Conservation (phyloP, 2,329 filamentous ascomycete genomes). For the Pseudogymnoascus sp. region DNA sequence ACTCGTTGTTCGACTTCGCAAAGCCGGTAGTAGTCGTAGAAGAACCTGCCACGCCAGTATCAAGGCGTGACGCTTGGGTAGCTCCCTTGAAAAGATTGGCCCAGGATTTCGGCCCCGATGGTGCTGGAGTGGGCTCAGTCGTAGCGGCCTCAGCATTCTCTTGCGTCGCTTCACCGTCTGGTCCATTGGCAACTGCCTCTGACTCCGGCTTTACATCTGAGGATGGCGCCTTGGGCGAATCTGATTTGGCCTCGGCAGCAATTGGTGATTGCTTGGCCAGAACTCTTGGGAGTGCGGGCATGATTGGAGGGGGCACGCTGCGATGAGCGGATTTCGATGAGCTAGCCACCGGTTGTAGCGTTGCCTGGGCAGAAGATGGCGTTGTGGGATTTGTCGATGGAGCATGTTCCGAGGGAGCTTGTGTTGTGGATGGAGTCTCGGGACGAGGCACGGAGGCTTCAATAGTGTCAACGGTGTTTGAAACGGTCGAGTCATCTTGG, state of each 20-base stretch:
- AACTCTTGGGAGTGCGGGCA: conserved; percentile 26
- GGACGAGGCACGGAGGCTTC: conserved; percentile 35
- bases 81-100: conserved; percentile 56
- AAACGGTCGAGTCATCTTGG: neutral
- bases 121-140: conserved; percentile 25
- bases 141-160: conserved; percentile 13
- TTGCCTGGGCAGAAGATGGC: conserved; percentile 38
- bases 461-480: conserved; percentile 19
- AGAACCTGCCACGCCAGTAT: conserved; percentile 23
- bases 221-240: neutral
- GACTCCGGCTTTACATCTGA: neutral
- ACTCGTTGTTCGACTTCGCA: conserved; percentile 42
- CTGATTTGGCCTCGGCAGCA: conserved; percentile 25
- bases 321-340: conserved; percentile 15
- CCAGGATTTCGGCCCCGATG: conserved; percentile 52
- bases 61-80: conserved; percentile 23
- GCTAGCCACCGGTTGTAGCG: conserved; percentile 8
- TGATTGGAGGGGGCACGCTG: conserved; percentile 9
- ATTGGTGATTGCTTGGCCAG: conserved; percentile 26
- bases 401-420: conserved; percentile 29
- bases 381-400: conserved; percentile 41
- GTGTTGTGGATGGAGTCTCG: conserved; percentile 37
- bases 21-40: conserved; percentile 31
- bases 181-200: neutral
- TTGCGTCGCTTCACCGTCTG: neutral